phyloP scores from a whole-genome alignment of 192 early-diverging fungal genomes.

The Coemansia interrupta region DNA sequence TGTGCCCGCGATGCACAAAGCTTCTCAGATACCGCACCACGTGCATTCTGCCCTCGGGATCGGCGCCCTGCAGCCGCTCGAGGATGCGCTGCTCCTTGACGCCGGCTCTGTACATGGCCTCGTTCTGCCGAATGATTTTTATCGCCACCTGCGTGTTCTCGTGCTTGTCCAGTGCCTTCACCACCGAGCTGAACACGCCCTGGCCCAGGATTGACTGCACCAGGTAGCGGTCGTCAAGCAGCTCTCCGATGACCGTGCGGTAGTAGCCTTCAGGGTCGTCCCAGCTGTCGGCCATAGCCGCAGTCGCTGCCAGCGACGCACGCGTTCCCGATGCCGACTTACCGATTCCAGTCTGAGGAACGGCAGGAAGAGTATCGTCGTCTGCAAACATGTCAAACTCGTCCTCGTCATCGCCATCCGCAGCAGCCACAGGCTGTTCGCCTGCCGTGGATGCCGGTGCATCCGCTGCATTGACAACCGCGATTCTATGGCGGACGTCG shows the following conservation, averaged over 20 bases:
- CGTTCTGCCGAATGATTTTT: conserved; percentile 94
- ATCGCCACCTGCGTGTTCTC: conserved; percentile 83
- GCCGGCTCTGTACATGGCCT: conserved; percentile 86
- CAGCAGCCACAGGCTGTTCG: conserved; percentile 19
- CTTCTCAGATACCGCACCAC: conserved; percentile 77
- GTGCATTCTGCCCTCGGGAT: conserved; percentile 87
- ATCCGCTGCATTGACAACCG: conserved; percentile 23
- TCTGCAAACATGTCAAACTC: conserved; percentile 63
- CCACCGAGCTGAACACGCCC: conserved; percentile 94
- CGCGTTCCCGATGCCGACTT: no score
- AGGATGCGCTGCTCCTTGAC: conserved; percentile 87
- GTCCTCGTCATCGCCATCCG: conserved; percentile 33
- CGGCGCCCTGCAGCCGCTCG: conserved; percentile 76
- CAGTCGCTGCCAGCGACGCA: conserved; percentile 7
- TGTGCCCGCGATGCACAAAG: conserved; percentile 87
- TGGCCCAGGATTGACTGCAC: conserved; percentile 82
- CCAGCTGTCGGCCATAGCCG: conserved; percentile 75
- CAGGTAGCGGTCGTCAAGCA: conserved; percentile 80
- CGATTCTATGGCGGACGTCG: conserved; percentile 59
- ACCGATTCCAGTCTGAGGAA: conserved; percentile 11
- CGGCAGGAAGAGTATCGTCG: conserved; percentile 55
- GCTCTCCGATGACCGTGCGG: conserved; percentile 83
- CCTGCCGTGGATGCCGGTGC: conserved; percentile 22
- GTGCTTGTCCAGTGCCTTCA: conserved; percentile 77
- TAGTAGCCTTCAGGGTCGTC: conserved; percentile 99